Evolutionary conservation across 2,329 filamentous ascomycete species (phyloP), one percentile per base, ranked within the genome.

Genomic region (Scedosporium minutisporum): DNA sequence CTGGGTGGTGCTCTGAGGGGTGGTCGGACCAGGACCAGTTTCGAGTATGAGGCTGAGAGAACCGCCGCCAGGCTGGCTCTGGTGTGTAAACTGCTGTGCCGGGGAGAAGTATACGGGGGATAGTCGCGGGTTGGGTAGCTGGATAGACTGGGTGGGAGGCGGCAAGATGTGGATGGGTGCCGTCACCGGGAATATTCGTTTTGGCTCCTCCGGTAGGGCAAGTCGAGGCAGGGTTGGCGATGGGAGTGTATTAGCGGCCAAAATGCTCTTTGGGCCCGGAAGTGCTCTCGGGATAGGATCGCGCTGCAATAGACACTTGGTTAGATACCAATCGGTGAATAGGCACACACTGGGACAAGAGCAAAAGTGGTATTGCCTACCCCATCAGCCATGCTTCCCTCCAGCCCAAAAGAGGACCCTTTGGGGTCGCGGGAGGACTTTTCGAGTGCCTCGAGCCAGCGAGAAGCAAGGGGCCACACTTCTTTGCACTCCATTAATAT

Each of bases 351-450:
- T 6, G 18, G 16, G 55, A 16, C 6, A 58, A 23, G 9, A 38
- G n/a, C 9, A 38, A 9, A 38, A 16, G 58, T 23, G 51, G 14
- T 42, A 33, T 10, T 33, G 64, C 67, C 16, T 65, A 68, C 67
- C 62, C 79, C 78, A 59, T 82, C 80, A 6, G 78, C 78, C 80
- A 82, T 82, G 58, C 78, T 77, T 10, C 75, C 77, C 63, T 82
- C 77, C 14, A 75, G 70, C 16, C 71, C 73, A 5, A 75, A 70
- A 2, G 74, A 70, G 33, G 72, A 69, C 74, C 73, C 33, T 61
- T 76, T 76, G 6, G 78, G 74, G 63, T 80, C 76, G 27, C 73
- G 73, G 55, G 74, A 76, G 68, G 81, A 80, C 51, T 75, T 77
- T 59, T 79, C 77, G 2, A 83, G 69, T 0, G 78, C 76, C 6